Conservation (phyloP, 768 basidiomycete species). For the Vararia minispora region DNA sequence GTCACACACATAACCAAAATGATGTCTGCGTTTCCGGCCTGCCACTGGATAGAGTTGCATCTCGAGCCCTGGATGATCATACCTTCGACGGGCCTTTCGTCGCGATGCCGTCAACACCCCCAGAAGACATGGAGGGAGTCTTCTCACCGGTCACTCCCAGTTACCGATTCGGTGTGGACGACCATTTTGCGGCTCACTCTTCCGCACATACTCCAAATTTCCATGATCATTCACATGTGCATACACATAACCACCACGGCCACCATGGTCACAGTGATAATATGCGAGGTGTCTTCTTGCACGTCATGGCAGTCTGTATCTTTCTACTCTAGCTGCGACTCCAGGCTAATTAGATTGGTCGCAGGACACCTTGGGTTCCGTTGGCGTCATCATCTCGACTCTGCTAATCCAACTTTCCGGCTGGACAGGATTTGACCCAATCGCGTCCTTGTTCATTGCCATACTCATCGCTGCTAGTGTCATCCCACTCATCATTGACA, state of each 20-base stretch:
- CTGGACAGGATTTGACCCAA: conserved; percentile 98
- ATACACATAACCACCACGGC: conserved; percentile 25
- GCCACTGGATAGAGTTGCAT: too few relatives aligned
- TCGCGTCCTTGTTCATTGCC: conserved; percentile 95
- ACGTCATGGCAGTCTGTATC: conserved; percentile 80
- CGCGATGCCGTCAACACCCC: too few relatives aligned
- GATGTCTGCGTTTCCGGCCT: too few relatives aligned
- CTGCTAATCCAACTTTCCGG: conserved; percentile 92
- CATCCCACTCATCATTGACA: conserved; percentile 89
- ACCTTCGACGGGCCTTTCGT: too few relatives aligned
- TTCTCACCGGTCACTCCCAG: conserved; percentile 58
- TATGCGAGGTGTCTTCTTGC: conserved; percentile 97
- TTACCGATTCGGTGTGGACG: conserved; percentile 44
- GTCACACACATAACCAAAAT: too few relatives aligned
- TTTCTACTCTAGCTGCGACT: background rate
- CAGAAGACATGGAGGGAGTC: conserved; percentile 16
- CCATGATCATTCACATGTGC: conserved; percentile 41
- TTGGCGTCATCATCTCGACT: conserved; percentile 96
- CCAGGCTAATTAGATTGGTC: conserved; percentile 3
- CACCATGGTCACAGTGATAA: conserved; percentile 93
- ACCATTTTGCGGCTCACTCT: conserved; percentile 36
- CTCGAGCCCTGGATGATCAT: too few relatives aligned
- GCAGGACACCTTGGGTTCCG: conserved; percentile 91
- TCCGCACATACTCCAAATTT: conserved; percentile 30
- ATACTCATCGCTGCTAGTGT: conserved; percentile 92